Conservation (phyloP, 1,139 yeast species). For the Geotrichum europaeum region DNA sequence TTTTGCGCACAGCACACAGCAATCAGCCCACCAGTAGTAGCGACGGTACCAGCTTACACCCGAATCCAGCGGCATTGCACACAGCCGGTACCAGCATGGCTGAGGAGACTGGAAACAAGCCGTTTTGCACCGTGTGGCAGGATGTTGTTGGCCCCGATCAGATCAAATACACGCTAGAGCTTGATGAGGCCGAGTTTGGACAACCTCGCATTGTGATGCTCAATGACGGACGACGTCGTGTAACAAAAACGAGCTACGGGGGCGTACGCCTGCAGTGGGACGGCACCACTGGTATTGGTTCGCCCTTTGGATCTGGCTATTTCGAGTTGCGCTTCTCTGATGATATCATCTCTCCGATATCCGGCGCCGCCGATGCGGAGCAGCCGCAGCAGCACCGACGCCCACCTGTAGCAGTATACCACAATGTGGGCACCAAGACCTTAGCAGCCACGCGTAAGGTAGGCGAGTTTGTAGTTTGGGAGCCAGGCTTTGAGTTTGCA, state of each 20-base stretch:
- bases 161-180: constrained; percentile 14
- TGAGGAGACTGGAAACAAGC: constrained; percentile 1
- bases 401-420: constrained; percentile 18
- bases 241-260: constrained; percentile 18
- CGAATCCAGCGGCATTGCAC: background rate
- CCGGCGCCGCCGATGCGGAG: background rate
- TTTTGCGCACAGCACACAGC: background rate
- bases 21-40: background rate
- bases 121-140: constrained; percentile 18
- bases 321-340: constrained; percentile 20
- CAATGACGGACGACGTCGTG: constrained; percentile 20
- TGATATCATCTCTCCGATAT: background rate
- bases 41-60: background rate
- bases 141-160: constrained; percentile 10
- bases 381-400: constrained; percentile 2
- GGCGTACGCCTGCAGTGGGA: constrained; percentile 20
- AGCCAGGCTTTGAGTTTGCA: constrained; percentile 17
- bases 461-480: constrained; percentile 20
- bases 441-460: constrained; percentile 16
- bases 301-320: constrained; percentile 23
- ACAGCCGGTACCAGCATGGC: background rate
- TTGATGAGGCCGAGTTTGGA: constrained; percentile 12
- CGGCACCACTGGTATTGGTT: constrained; percentile 24
- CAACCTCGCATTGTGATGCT: constrained; percentile 17
- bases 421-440: constrained; percentile 15